Percentiles rank a stretch among this genome's conserved stretches.
phyloP scores from a whole-genome alignment of 192 early-diverging fungal species.

The Coemansia sp. region DNA sequence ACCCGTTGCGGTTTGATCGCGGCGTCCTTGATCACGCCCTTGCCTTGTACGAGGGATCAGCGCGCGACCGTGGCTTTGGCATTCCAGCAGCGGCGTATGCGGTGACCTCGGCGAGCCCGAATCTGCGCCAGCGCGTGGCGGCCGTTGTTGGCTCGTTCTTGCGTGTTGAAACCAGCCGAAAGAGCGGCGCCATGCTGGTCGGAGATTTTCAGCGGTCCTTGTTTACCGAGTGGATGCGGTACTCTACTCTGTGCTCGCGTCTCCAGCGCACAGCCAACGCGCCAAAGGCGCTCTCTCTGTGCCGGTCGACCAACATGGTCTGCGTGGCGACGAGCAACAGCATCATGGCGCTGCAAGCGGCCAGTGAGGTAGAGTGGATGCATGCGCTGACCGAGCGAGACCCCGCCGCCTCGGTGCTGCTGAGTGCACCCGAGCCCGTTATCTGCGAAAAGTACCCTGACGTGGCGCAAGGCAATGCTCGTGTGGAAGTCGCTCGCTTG shows the following conservation, averaged over 20 bases:
- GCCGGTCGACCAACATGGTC: constrained; percentile 32
- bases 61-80: constrained; percentile 35
- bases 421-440: constrained; percentile 14
- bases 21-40: constrained; percentile 41
- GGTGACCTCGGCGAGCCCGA: constrained; percentile 15
- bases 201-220: constrained; percentile 34
- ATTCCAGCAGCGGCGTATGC: constrained; percentile 15
- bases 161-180: constrained; percentile 18
- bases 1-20: constrained; percentile 40
- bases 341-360: constrained; percentile 16
- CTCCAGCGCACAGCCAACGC: constrained; percentile 34
- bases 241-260: constrained; percentile 41
- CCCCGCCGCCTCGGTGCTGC: constrained; percentile 26
- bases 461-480: constrained; percentile 22
- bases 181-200: constrained; percentile 11
- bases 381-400: constrained; percentile 20
- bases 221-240: constrained; percentile 55
- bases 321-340: constrained; percentile 22
- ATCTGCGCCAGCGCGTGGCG: constrained; percentile 32
- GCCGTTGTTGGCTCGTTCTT: constrained; percentile 31
- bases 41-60: constrained; percentile 22
- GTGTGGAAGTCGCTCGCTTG: constrained; percentile 17
- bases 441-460: constrained; percentile 15
- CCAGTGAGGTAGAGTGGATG: constrained; percentile 38
- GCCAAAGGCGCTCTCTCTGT: constrained; percentile 33